Evolutionary conservation across 805 yeast genomes (phyloP), one percentile per base, ranked within the genome.

Genomic region (Starmerella cellae): DNA sequence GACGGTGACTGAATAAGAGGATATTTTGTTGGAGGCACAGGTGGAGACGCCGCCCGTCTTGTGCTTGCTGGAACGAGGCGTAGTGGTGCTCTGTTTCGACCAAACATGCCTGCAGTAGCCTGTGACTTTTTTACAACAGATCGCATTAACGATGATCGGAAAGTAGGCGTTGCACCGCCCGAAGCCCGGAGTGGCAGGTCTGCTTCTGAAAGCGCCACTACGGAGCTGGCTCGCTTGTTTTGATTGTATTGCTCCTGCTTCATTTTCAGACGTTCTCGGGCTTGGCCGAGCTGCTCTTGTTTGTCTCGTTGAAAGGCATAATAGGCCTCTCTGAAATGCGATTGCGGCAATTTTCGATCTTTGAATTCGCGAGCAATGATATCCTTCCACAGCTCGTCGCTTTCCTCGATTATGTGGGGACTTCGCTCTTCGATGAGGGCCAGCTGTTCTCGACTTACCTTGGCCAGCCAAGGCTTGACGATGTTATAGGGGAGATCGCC

Each of bases 231-330:
- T n/a, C 47, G 55, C 33, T 54, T 53, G 32, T 54, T 57, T 38
- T 48, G 28, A 21, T 51, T 47, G 44, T 48, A 45, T 47, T 54
- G 53, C 27, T 50, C 47, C 48, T 59, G 59, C 33, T 54, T 54
- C 19, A 48, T 49, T 5, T 57, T 49, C 20, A 61, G 51, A 24
- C 65, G 47, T 19, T 60, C 60, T 40, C 70, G 66, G 39, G 68
- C 71, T 10, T 64, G 62, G 36, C 65, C 67, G 43, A 69, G 49
- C 45, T 65, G 72, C 3, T 65, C 66, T 39, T 70, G 67, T 38
- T 68, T 73, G 42, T 67, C 46, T 50, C 60, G 45, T 18, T 46
- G 40, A 43, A 58, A 48, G 39, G 39, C 20, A 27, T 37, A 29
- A 37, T 60, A 65, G 2, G 58, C 43, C n/a, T 49, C 39, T 6